Evolutionary conservation across 257 asterid genomes (phyloP).

Genomic region (Nicotiana sylvestris): DNA sequence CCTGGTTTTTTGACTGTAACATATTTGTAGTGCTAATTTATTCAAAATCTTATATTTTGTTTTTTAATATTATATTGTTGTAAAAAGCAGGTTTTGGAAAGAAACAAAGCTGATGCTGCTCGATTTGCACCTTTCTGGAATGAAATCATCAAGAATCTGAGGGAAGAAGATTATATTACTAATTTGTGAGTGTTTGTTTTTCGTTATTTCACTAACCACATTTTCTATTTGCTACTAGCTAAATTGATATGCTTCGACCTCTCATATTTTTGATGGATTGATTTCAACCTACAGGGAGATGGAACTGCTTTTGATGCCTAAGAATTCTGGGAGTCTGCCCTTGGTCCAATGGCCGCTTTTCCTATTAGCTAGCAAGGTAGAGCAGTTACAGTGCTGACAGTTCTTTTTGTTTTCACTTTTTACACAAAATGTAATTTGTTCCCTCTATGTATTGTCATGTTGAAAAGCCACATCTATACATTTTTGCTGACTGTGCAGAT

Average conservation of each 20-base stretch:
- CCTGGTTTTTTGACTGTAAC: neutral
- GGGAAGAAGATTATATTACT: slow-evolving; percentile 89
- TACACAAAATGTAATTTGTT: slow-evolving; percentile 18
- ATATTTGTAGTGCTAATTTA: neutral
- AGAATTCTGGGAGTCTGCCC: slow-evolving; percentile 56
- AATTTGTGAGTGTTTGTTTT: slow-evolving; percentile 54
- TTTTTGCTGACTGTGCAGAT: slow-evolving; percentile 35
- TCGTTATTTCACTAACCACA: slow-evolving; percentile 10
- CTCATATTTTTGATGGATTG: slow-evolving; percentile 15
- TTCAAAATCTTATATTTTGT: slow-evolving; percentile 14
- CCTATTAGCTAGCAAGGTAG: slow-evolving; percentile 93
- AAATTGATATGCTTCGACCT: slow-evolving; percentile 3
- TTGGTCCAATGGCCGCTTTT: slow-evolving; percentile 98
- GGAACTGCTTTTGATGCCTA: slow-evolving; percentile 94
- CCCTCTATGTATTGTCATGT: slow-evolving; percentile 1
- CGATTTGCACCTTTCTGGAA: slow-evolving; percentile 97
- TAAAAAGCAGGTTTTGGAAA: slow-evolving; percentile 51
- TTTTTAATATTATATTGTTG: slow-evolving; percentile 19
- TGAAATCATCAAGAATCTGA: slow-evolving; percentile 75
- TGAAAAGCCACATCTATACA: slow-evolving; percentile 6
- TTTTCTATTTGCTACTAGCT: neutral
- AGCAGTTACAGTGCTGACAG: slow-evolving; percentile 13
- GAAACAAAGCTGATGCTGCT: slow-evolving; percentile 71
- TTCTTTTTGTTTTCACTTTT: neutral
- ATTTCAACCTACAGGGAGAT: slow-evolving; percentile 54